Evolutionary conservation across 257 asterid species (phyloP), one percentile per base, ranked within the genome.

Genomic region (Phtheirospermum japonicum): DNA sequence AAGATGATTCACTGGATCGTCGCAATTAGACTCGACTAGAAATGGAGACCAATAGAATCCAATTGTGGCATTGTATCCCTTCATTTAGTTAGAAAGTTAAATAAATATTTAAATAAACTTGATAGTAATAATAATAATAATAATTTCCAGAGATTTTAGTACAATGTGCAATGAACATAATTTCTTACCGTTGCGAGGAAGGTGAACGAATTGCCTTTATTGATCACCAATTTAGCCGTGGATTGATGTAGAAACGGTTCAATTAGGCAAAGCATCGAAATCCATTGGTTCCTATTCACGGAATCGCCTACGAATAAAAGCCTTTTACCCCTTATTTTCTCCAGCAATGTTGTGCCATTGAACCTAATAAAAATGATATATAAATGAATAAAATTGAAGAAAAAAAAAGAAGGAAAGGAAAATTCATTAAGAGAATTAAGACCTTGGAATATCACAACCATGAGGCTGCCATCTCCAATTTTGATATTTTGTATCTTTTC

Each of bases 391-490:
- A 39, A 39, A 39, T 9, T 37, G 4, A 45, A 13, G 0, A 3
- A 14, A 45, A 45, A 1, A 0, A 6, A 45, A 45, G n/a, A n/a
- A n/a, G n/a, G n/a, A n/a, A n/a, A n/a, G n/a, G n/a, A n/a, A n/a
- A n/a, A n/a, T n/a, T n/a, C n/a, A n/a, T n/a, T n/a, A n/a, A n/a
- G n/a, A n/a, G n/a, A n/a, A n/a, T 45, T 4, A 6, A 30, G 16
- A 68, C 73, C 71, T 57, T 4, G 88, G 86, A 45, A 84, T 71
- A 59, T 84, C 77, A 53, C 92, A 84, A 1, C 74, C 76, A 52
- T 75, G 75, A 55, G 92, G 88, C 72, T 82, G 88, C 92, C 92
- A 84, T 61, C 86, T 77, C 92, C 86, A 84, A 7, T 75, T 42
- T 60, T 78, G 88, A 71, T 82, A 82, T 28, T 61, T 67, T 45